Evolutionary conservation across 345 rosid species (phyloP).

Genomic region (Syzygium aromaticum): DNA sequence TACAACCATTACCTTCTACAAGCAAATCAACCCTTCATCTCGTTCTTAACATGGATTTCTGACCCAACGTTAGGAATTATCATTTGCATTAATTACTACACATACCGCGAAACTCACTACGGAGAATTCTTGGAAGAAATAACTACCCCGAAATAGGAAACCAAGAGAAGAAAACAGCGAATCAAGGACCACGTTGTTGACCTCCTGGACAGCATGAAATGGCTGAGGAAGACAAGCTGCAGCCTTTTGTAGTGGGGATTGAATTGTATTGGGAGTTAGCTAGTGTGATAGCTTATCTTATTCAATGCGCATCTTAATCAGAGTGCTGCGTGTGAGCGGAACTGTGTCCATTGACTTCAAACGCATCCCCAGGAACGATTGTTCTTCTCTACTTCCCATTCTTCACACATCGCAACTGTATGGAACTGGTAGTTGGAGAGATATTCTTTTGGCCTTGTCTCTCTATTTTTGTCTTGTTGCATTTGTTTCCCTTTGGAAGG

Average conservation of each 20-base stretch:
- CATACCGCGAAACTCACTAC: neutral
- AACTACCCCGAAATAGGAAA: neutral
- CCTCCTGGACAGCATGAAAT: neutral
- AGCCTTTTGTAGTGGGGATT: neutral
- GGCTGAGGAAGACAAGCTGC: neutral
- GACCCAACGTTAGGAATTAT: neutral
- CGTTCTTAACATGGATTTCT: neutral
- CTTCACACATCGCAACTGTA: neutral
- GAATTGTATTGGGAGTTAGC: neutral
- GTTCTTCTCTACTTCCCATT: neutral
- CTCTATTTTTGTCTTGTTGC: neutral
- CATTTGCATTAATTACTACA: neutral
- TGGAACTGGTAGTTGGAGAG: slow-evolving; percentile 6
- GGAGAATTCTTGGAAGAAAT: neutral
- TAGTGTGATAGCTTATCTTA: neutral
- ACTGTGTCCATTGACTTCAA: neutral
- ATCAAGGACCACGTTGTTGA: neutral
- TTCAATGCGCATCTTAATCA: neutral
- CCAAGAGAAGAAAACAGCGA: neutral
- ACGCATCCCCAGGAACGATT: neutral
- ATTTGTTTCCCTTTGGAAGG: neutral
- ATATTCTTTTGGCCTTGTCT: neutral
- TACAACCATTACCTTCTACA: neutral
- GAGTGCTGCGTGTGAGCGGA: neutral
- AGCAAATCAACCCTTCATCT: neutral